These are phyloP conservation scores for Thinopyrum elongatum DNA, from an alignment of 176 grass and related monocot species.

Conservation along the genomic window DNA sequence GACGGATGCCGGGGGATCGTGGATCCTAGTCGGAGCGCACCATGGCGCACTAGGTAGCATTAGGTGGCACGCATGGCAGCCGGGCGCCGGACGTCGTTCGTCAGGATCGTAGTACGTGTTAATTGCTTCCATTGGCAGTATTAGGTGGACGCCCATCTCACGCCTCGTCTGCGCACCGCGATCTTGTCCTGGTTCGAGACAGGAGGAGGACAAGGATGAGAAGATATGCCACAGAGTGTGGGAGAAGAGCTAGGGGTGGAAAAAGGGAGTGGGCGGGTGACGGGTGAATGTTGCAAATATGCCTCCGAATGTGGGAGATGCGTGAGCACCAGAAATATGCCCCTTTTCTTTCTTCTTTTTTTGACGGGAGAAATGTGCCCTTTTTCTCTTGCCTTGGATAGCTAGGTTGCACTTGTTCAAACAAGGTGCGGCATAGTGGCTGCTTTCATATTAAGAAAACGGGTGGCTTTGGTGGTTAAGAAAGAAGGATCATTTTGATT, in stretches of 20 bases:
- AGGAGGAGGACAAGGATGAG: background rate
- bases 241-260: background rate
- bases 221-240: background rate
- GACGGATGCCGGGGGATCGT: background rate
- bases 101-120: background rate
- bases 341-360: no score
- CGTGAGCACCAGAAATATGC: no score
- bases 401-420: background rate
- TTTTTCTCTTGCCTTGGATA: background rate
- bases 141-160: background rate
- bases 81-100: background rate
- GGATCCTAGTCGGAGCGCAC: conserved; percentile 55
- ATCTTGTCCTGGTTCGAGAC: background rate
- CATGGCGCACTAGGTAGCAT: conserved; percentile 12
- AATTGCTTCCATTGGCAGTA: conserved; percentile 30
- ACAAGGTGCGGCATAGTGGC: background rate
- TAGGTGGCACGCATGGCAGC: background rate
- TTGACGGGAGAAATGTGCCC: background rate
- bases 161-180: background rate
- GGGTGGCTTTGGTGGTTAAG: no score
- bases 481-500: no score
- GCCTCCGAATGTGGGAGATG: no score
- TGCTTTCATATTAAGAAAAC: no score
- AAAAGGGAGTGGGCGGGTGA: background rate
- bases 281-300: no score